Evolutionary conservation across 306 rosid genomes (phyloP), one percentile per base, ranked within the genome.

Genomic region (Sicyos baderoa): DNA sequence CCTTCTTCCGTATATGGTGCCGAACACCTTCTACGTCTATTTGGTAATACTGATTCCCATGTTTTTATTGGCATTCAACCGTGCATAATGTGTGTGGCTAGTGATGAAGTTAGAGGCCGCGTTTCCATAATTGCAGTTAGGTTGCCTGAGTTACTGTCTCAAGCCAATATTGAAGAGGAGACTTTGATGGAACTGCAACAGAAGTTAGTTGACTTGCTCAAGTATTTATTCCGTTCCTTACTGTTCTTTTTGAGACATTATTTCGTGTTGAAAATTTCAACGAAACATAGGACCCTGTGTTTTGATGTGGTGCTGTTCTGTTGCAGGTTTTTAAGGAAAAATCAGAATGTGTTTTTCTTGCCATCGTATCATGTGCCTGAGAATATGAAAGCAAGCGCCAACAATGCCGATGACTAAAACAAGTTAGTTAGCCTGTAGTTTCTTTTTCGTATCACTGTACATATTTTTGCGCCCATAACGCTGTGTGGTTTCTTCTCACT

Each of bases 1-100:
- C 98, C 96, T 56, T 86, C 97, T 70, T 51, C 87, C 68, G 76
- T 89, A 67, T 89, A 93, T 48, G 98, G 97, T 23, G 95, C 98
- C 42, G 97, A 93, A 76, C 98, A 92, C 85, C 86, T 92, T 68
- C 72, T 92, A 54, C 96, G 95, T 25, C 98, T 85, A 60, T 87
- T 89, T 23, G 95, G 98, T 92, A 89, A 83, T 55, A 21, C 76
- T 52, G 50, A 2, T 74, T 44, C 60, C 25, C 68, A 68, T 21
- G 35, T 72, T 54, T n/a, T 7, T 32, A 75, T 29, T 58, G 13
- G 29, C 35, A 13, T 23, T 9, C 62, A 21, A 10, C 1, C 21
- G 0, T 1, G 15, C 29, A 19, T 53, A 19, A 18, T 17, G 21
- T 54, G 29, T 54, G 8, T 14, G 7, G 0, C 35, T 45, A 1